Percentiles rank a stretch among this genome's conserved stretches.
phyloP scores from a whole-genome alignment of 306 rosid genomes.

The Amphicarpaea edgeworthii region DNA sequence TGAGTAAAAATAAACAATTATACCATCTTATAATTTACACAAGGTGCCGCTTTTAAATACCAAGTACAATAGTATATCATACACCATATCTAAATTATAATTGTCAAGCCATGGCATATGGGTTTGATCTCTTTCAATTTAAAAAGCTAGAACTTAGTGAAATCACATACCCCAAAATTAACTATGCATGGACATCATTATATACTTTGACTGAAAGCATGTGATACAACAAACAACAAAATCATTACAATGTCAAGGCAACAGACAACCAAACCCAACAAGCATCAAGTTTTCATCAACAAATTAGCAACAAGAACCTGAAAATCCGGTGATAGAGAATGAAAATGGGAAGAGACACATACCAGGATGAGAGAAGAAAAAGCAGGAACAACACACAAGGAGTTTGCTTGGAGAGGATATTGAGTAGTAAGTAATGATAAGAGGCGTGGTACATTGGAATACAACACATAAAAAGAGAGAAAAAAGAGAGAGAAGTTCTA shows the following conservation, averaged over 20 bases:
- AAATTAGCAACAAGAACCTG: constrained; percentile 28
- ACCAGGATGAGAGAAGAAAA: constrained; percentile 44
- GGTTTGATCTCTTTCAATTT: constrained; percentile 16
- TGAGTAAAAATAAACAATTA: not conserved
- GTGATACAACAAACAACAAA: constrained; percentile 28
- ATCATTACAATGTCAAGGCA: constrained; percentile 23
- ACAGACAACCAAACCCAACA: constrained; percentile 11
- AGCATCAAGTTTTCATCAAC: not conserved
- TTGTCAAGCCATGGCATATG: not conserved
- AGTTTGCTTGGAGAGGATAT: constrained; percentile 38
- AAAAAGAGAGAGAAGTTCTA: constrained; percentile 33
- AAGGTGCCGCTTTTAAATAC: not conserved
- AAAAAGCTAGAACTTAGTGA: constrained; percentile 4
- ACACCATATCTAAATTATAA: not conserved
- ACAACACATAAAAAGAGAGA: constrained; percentile 42
- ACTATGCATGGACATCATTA: constrained; percentile 14
- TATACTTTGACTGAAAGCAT: constrained; percentile 9
- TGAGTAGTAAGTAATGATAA: constrained; percentile 54
- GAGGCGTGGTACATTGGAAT: constrained; percentile 56
- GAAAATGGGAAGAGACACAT: constrained; percentile 32
- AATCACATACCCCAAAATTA: constrained; percentile 5
- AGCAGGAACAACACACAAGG: constrained; percentile 18
- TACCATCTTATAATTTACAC: not conserved
- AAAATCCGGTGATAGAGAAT: constrained; percentile 27
- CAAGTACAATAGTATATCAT: not conserved